These are phyloP conservation scores for Lipomyces spencermartinsiae DNA, from an alignment of 805 yeast genomes.

Conservation along the genomic window DNA sequence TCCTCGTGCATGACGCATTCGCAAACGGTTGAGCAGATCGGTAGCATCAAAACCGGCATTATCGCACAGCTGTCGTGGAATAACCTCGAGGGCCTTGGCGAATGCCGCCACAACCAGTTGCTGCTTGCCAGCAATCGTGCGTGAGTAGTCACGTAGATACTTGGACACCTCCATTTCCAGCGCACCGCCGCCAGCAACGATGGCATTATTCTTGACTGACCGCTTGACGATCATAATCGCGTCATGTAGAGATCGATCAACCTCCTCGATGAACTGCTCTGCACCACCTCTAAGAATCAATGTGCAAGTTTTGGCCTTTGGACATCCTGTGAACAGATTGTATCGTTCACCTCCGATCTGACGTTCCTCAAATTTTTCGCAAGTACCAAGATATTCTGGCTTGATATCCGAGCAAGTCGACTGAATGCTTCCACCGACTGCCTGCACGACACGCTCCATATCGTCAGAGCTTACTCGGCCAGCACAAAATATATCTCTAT, in stretches of 20 bases:
- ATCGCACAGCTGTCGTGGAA: constrained; percentile 97
- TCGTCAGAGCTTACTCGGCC: constrained; percentile 91
- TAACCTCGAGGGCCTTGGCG: constrained; percentile 93
- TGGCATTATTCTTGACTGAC: constrained; percentile 81
- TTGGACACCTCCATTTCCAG: constrained; percentile 96
- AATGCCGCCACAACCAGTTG: constrained; percentile 90
- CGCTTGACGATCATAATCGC: constrained; percentile 98
- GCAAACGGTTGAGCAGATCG: constrained; percentile 85
- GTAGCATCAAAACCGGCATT: constrained; percentile 99
- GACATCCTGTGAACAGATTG: constrained; percentile 91
- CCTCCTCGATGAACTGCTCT: constrained; percentile 97
- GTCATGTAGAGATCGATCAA: constrained; percentile 95
- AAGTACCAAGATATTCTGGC: constrained; percentile 78
- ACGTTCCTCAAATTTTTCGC: constrained; percentile 84
- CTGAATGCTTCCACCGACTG: constrained; percentile 92
- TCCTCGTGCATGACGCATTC: constrained; percentile 94
- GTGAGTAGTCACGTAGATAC: constrained; percentile 83
- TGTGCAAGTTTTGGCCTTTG: constrained; percentile 91
- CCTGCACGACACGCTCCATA: constrained; percentile 87
- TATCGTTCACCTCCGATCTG: constrained; percentile 97
- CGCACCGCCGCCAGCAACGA: constrained; percentile 99
- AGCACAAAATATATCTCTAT: constrained; percentile 94
- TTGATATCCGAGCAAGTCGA: constrained; percentile 67
- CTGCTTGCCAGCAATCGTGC: constrained; percentile 92
- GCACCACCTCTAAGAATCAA: constrained; percentile 95